Base-by-base conservation (phyloP, 1,284 basidiomycete genomes). In the Austroboletus novae-zelandiae region DNA sequence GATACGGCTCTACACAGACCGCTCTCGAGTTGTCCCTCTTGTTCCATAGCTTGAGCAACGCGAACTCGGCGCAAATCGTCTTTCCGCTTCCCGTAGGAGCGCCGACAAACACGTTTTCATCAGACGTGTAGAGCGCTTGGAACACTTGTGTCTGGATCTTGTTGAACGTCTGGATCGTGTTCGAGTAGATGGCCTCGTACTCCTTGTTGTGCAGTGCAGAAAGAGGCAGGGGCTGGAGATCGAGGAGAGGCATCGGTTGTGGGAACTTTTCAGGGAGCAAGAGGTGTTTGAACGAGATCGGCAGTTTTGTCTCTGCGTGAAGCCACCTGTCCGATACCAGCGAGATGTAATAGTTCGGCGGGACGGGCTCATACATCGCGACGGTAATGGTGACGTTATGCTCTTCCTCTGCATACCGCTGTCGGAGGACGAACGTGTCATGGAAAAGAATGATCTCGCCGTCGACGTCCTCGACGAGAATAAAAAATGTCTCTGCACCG, bases 141-240 rank as follows among this genome's bases (percentile, higher is more conserved):
- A 98, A 99, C 34, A 97, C 94, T 72, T 99, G 97, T 0, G 94
- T 99, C 69, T 99, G 97, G 58, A 98, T 97, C 74, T 98, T 98
- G 81, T 99, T 99, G 79, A 98, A 98, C 1, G 80, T 83, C 54
- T 84, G 76, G 56, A 96, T 87, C 0, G 80, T 80, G 15, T 79
- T 80, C 0, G 84, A 80, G 69, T 97, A 99, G 40, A 98, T 81
- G 5, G 77, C 75, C 66, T 98, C 91, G 57, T 89, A 97, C 53
- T 93, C 91, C 64, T 86, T 83, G 77, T 95, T 96, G 71, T 96
- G 92, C 4, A 99, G 76, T 1, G 94, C 94, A 0, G 91, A 84
- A 9, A 97, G 77, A 0, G 96, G 95, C 0, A 98, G 81, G 1
- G 90, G 76, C 68, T 99, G 96, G 9, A 99, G 81, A 57, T 98